These are phyloP conservation scores for Coemansia sp. DNA, from an alignment of 192 early-diverging fungal genomes.

Conservation along the genomic window DNA sequence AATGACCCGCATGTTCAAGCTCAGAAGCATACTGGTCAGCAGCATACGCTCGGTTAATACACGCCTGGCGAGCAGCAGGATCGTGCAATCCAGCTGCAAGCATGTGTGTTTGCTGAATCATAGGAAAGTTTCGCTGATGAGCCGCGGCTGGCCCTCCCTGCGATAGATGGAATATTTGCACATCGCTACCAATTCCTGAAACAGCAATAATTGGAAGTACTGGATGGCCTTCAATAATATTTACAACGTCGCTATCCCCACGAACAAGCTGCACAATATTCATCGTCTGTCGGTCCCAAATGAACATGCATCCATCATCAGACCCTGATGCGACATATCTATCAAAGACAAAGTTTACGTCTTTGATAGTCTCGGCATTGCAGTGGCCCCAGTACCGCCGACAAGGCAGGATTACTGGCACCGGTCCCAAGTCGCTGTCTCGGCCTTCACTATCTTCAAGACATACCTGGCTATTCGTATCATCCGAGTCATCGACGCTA, in stretches of 20 bases:
- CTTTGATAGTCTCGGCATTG: slow-evolving; percentile 64
- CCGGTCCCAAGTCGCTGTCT: background rate
- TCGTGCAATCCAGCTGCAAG: slow-evolving; percentile 9
- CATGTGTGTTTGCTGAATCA: slow-evolving; percentile 20
- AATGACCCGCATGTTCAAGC: slow-evolving; percentile 16
- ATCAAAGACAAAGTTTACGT: slow-evolving; percentile 70
- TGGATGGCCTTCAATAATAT: slow-evolving; percentile 63
- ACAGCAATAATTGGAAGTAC: slow-evolving; percentile 57
- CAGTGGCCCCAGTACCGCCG: slow-evolving; percentile 37
- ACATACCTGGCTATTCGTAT: background rate
- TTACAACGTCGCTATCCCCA: slow-evolving; percentile 65
- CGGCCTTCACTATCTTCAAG: background rate
- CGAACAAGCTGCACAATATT: slow-evolving; percentile 62
- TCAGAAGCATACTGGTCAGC: slow-evolving; percentile 30
- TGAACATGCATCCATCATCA: slow-evolving; percentile 69
- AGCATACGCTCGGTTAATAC: slow-evolving; percentile 17
- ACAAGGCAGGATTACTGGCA: slow-evolving; percentile 28
- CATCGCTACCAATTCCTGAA: slow-evolving; percentile 74
- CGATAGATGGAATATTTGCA: slow-evolving; percentile 65
- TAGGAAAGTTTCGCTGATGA: slow-evolving; percentile 37
- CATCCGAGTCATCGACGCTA: background rate
- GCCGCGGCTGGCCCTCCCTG: slow-evolving; percentile 32
- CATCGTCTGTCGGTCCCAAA: slow-evolving; percentile 66
- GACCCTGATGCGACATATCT: slow-evolving; percentile 74
- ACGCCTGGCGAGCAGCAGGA: slow-evolving; percentile 5